phyloP scores from a whole-genome alignment of 2,329 filamentous ascomycete species.

The Magnaporthiopsis rhizophila region DNA sequence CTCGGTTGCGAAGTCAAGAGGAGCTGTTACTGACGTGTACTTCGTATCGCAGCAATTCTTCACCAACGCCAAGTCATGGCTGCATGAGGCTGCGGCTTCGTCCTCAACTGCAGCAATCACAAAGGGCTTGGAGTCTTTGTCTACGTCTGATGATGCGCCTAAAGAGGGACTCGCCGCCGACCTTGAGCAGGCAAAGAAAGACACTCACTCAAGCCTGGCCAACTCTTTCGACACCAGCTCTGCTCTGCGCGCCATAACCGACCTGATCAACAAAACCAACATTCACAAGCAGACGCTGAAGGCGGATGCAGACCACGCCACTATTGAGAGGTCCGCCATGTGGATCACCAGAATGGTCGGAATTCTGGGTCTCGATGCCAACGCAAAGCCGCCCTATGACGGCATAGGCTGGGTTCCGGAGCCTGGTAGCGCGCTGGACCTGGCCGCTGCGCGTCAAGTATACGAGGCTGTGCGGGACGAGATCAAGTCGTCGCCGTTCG shows the following conservation, averaged over 20 bases:
- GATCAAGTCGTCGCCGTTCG: neutral
- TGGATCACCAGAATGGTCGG: constrained; percentile 81
- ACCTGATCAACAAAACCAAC: constrained; percentile 74
- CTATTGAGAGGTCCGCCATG: constrained; percentile 51
- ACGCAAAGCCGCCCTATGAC: constrained; percentile 28
- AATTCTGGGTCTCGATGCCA: constrained; percentile 72
- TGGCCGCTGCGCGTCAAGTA: constrained; percentile 20
- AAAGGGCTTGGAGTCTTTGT: constrained; percentile 7
- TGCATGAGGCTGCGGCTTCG: constrained; percentile 4
- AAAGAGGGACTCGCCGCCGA: constrained; percentile 20
- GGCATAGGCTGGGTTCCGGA: constrained; percentile 44
- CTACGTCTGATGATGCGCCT: neutral
- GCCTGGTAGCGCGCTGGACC: constrained; percentile 37
- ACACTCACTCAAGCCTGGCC: constrained; percentile 52
- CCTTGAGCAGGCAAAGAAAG: constrained; percentile 33
- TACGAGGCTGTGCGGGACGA: constrained; percentile 3
- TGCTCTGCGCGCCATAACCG: constrained; percentile 70
- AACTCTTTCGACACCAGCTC: constrained; percentile 84
- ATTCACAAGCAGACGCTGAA: constrained; percentile 40
- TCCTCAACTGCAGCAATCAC: neutral
- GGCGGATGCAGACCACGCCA: constrained; percentile 21
- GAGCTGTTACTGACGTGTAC: constrained; percentile 9
- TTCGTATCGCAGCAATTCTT: constrained; percentile 22
- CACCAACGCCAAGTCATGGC: constrained; percentile 8
- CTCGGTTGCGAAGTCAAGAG: neutral